Evolutionary conservation across 2,329 filamentous ascomycete genomes (phyloP), one percentile per base, ranked within the genome.

Genomic region (Beauveria rudraprayagi): DNA sequence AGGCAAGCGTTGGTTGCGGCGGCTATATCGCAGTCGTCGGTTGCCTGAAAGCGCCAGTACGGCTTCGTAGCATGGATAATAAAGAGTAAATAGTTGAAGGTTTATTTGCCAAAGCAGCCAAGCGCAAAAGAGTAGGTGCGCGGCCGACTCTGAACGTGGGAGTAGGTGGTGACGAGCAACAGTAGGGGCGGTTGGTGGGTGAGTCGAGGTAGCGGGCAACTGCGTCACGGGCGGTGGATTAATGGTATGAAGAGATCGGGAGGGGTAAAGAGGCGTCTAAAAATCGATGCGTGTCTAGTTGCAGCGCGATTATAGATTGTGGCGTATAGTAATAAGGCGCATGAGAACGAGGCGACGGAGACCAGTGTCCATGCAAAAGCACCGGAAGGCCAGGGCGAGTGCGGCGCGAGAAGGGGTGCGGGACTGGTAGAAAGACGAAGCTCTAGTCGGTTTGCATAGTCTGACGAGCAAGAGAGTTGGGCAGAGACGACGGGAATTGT

Each of bases 11-110:
- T 53, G n/a, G 26, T 28, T 14, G 24, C 9, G 28, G 28, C 11
- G 24, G 37, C 47, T 61, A 52, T 61, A 57, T 52, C 37, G 47
- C 54, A n/a, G 52, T 61, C 47, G 54, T 57, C 54, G 53, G 46
- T 57, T 61, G 60, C 46, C 46, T 56, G 53, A 57, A 57, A 56
- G 54, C 54, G 60, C 46, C 46, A 52, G 46, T 41, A 51, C 44
- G 28, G 54, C 53, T 51, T 56, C 17, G 46, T 61, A 51, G 52
- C 54, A 57, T 52, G 37, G 48, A 53, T 19, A 46, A 43, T 10
- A 1, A 52, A 19, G 30, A 16, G 16, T 34, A 24, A 11, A 24
- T 41, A n/a, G n/a, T 43, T 28, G 46, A 5, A 16, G 24, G 40
- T 9, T 22, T 48, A 53, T 19, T 17, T 19, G 19, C 11, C 24